These are phyloP conservation scores for Penicillium macrosclerotiorum DNA, from an alignment of 495 filamentous ascomycete genomes.

Conservation along the genomic window DNA sequence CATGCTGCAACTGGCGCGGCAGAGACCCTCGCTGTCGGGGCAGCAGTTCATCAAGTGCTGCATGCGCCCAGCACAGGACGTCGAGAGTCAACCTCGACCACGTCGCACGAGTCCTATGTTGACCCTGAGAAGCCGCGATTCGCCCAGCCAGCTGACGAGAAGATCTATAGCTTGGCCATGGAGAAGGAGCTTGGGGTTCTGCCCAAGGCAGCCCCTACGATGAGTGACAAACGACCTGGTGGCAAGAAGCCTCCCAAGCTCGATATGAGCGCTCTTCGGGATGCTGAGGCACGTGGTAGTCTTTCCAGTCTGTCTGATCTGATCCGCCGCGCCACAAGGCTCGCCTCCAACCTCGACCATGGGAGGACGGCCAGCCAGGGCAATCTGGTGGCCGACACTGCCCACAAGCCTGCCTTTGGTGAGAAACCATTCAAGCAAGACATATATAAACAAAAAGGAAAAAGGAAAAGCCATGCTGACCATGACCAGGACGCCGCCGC, in stretches of 20 bases:
- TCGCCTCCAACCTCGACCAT: constrained; percentile 85
- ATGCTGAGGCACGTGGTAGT: constrained; percentile 79
- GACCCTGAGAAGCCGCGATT: constrained; percentile 40
- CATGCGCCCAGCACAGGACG: constrained; percentile 21
- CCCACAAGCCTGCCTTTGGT: constrained; percentile 29
- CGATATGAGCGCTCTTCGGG: constrained; percentile 74
- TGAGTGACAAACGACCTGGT: constrained; percentile 41
- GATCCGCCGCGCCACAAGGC: constrained; percentile 79
- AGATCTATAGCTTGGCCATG: constrained; percentile 7
- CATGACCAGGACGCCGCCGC: constrained; percentile 20
- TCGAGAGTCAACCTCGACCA: constrained; percentile 26
- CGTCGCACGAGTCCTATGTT: constrained; percentile 28
- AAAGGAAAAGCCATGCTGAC: not conserved
- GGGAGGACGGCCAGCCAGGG: constrained; percentile 78
- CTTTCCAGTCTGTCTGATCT: constrained; percentile 89
- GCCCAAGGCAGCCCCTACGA: constrained; percentile 37
- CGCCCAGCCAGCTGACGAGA: constrained; percentile 11
- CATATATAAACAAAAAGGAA: too few species aligned
- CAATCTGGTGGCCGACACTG: constrained; percentile 35
- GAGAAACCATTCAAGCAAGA: constrained; percentile 7
- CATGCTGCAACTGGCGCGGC: constrained; percentile 7
- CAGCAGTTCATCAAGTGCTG: constrained; percentile 18
- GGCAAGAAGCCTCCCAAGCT: constrained; percentile 69
- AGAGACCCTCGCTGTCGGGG: constrained; percentile 7
- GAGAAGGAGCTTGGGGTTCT: constrained; percentile 35